Base-by-base conservation (phyloP, 2,329 filamentous ascomycete genomes). In the Pseudogymnoascus sp. region DNA sequence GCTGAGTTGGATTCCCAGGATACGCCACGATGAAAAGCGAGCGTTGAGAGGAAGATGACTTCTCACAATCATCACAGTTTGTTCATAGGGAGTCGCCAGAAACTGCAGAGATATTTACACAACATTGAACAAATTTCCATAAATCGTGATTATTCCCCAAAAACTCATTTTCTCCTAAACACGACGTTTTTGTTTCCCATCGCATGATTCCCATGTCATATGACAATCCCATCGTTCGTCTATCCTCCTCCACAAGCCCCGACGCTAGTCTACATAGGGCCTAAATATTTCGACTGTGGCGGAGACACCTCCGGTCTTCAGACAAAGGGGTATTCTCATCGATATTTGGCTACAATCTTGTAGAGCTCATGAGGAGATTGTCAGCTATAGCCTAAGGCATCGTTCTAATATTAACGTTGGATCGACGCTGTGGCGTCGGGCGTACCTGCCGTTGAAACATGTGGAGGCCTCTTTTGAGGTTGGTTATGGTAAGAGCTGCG, bases 91-190 rank as follows among this genome's bases (percentile, higher is more conserved):
- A 54, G 16, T 5, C 47, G 32, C 18, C 16, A 54, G 1, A 16
- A 54, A 54, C 47, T 32, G 47, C 28, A 16, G 47, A 54, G 16
- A 54, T 32, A 54, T 54, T 54, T 54, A 54, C 9, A 54, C 28
- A 54, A 9, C 1, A 18, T 54, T 32, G 6, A 54, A 32, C 9
- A 32, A 54, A 54, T 54, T 54, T 32, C n/a, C 9, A 54, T 54
- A 54, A 54, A 32, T 54, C 28, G 12, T n/a, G n/a, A 54, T 20
- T 5, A 32, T 20, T 11, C 18, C 20, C 32, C 4, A 18, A 54
- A 54, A 32, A 32, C 6, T 32, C 47, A 32, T 54, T 54, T 54
- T 54, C 28, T 54, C 47, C 47, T 32, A 54, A 34, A 12, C 6
- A 14, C 18, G 28, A 54, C 11, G 28, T 4, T 18, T 18, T 14